Percentiles rank a stretch among this genome's conserved stretches.
Evolutionary conservation across 1,284 basidiomycete genomes (phyloP).

Genomic region (Leccinum pachyderme): DNA sequence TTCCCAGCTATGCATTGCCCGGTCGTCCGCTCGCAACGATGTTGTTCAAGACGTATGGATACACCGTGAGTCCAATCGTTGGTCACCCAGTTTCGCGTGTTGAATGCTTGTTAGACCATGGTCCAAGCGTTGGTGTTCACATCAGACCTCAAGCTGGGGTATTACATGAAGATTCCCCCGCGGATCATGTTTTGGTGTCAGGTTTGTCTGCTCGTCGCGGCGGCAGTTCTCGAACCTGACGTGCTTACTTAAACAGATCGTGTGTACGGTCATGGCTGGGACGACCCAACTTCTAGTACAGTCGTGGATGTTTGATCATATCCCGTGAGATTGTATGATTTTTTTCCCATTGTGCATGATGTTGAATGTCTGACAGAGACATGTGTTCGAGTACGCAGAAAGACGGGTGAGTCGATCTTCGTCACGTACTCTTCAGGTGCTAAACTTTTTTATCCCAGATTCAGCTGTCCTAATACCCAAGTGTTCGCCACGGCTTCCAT

Average conservation of each 20-base stretch:
- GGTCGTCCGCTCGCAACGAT: constrained; percentile 43
- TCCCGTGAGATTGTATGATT: constrained; percentile 18
- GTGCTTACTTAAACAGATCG: constrained; percentile 21
- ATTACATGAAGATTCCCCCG: constrained; percentile 55
- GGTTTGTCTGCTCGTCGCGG: constrained; percentile 8
- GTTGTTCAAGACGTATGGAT: constrained; percentile 41
- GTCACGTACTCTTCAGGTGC: not conserved
- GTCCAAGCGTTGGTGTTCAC: constrained; percentile 43
- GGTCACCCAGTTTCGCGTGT: not conserved
- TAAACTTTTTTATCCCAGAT: constrained; percentile 20
- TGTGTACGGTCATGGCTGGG: constrained; percentile 43
- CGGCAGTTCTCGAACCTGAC: not conserved
- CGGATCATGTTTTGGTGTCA: constrained; percentile 45
- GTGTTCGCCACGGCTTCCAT: constrained; percentile 41
- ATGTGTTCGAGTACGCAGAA: constrained; percentile 34
- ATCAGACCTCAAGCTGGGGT: constrained; percentile 46
- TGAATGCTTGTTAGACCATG: constrained; percentile 24
- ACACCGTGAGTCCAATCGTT: constrained; percentile 34
- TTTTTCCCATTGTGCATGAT: not conserved
- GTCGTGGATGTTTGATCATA: constrained; percentile 43
- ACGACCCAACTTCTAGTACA: constrained; percentile 43
- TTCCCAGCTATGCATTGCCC: constrained; percentile 33
- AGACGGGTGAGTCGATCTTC: constrained; percentile 26
- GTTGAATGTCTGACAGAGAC: constrained; percentile 19
- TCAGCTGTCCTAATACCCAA: constrained; percentile 36